A percentile compares a stretch with the other conserved stretches of the same genome.
Conservation (phyloP, 2,329 filamentous ascomycete genomes). For the Fusarium transvaalense region DNA sequence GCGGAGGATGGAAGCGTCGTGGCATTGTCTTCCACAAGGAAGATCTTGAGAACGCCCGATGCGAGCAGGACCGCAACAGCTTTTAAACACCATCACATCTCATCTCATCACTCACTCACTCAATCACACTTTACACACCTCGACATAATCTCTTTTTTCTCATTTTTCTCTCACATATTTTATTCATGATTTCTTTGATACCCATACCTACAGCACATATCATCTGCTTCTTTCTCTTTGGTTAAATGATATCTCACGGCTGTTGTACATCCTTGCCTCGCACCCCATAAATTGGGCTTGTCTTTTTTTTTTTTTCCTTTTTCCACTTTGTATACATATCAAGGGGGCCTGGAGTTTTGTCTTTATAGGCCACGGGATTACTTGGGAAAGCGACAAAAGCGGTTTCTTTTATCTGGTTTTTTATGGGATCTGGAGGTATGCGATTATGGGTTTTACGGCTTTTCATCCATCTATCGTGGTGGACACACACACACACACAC, state of each 20-base stretch:
- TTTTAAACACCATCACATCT: slow-evolving; percentile 30
- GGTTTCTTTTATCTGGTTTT: slow-evolving; percentile 15
- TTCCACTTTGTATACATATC: slow-evolving; percentile 18
- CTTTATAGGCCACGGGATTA: slow-evolving; percentile 15
- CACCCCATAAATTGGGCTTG: slow-evolving; percentile 20
- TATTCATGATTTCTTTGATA: slow-evolving; percentile 46
- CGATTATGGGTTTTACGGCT: slow-evolving; percentile 34
- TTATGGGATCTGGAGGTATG: slow-evolving; percentile 24
- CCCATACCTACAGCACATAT: slow-evolving; percentile 36
- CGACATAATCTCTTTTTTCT: slow-evolving; percentile 14
- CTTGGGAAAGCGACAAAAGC: slow-evolving; percentile 42
- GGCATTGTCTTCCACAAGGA: slow-evolving; percentile 57
- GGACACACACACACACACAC: slow-evolving; percentile 10
- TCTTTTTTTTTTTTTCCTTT: slow-evolving; percentile 5
- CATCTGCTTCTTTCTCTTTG: slow-evolving; percentile 31
- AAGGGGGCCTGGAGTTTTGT: slow-evolving; percentile 33
- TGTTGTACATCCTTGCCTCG: slow-evolving; percentile 14
- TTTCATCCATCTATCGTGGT: slow-evolving; percentile 5
- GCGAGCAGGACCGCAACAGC: slow-evolving; percentile 42
- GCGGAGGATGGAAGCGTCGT: slow-evolving; percentile 59
- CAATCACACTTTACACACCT: background rate
- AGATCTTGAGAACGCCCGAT: slow-evolving; percentile 48
- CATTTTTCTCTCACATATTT: slow-evolving; percentile 21
- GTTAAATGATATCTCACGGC: slow-evolving; percentile 26
- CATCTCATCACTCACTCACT: background rate